These are phyloP conservation scores for Sextonia rubra DNA, from an alignment of 164 flowering plant genomes.

Conservation along the genomic window DNA sequence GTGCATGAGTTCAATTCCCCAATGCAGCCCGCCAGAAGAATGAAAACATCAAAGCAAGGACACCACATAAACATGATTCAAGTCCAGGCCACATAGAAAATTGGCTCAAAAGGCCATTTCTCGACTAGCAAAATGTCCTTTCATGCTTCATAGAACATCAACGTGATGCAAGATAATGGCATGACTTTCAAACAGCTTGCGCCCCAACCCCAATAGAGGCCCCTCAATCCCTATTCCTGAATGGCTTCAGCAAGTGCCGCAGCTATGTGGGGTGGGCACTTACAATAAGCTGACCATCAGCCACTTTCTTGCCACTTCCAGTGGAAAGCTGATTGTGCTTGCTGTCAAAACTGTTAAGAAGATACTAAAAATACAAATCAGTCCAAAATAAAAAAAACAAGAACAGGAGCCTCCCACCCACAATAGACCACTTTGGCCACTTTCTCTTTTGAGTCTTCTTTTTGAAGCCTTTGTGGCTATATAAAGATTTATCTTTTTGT, in stretches of 20 bases:
- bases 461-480: too few relatives aligned
- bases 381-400: too few relatives aligned
- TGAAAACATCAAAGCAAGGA: background rate
- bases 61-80: background rate
- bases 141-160: slow-evolving; percentile 99
- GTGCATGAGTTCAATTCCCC: too few relatives aligned
- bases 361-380: background rate
- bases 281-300: slow-evolving; percentile 87
- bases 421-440: too few relatives aligned
- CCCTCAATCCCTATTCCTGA: slow-evolving; percentile 63
- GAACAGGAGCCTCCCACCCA: too few relatives aligned
- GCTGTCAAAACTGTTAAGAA: slow-evolving; percentile 71
- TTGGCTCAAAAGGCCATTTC: slow-evolving; percentile 8
- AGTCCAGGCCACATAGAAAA: background rate
- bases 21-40: too few relatives aligned
- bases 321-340: slow-evolving; percentile 87
- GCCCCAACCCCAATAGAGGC: slow-evolving; percentile 94
- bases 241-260: slow-evolving; percentile 84
- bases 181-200: slow-evolving; percentile 91
- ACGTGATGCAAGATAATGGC: slow-evolving; percentile 94
- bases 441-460: too few relatives aligned
- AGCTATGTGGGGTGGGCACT: slow-evolving; percentile 83
- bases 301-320: slow-evolving; percentile 92
- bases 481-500: too few relatives aligned
- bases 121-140: slow-evolving; percentile 65